Conservation (phyloP, 108 stramenopile species). For the Pelagomonas calceolata region DNA sequence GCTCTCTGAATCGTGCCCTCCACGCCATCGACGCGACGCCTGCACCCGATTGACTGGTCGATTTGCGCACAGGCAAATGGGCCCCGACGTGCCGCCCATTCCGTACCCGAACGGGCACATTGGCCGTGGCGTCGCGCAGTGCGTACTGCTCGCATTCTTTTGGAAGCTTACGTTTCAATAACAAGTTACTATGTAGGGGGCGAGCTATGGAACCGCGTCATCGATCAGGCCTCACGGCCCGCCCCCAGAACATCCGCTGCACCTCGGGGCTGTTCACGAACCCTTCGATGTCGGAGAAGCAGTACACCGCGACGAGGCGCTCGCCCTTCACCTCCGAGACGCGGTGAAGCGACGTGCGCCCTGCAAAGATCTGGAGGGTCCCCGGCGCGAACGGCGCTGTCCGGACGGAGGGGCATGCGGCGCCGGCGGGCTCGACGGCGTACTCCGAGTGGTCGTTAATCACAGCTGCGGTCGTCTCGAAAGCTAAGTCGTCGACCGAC, state of each 20-base stretch:
- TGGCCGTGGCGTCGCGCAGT: conserved; percentile 53
- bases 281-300: conserved; percentile 24
- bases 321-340: conserved; percentile 30
- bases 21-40: too few species aligned
- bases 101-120: conserved; percentile 56
- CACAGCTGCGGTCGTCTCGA: conserved; percentile 10
- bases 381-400: conserved; percentile 35
- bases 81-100: not conserved
- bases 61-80: too few species aligned
- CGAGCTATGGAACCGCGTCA: too few species aligned
- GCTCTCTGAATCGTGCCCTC: too few species aligned
- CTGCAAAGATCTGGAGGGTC: conserved; percentile 41
- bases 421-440: not conserved
- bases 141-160: conserved; percentile 54
- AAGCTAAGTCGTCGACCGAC: conserved; percentile 12
- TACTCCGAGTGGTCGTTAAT: conserved; percentile 9
- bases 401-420: conserved; percentile 15
- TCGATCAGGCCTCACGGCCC: not conserved
- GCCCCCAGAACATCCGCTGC: conserved; percentile 37
- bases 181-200: too few species aligned
- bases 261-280: conserved; percentile 24
- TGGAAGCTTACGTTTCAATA: conserved; percentile 55
- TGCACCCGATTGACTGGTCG: too few species aligned
- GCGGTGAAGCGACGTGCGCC: conserved; percentile 34
- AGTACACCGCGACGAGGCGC: conserved; percentile 32